Conservation (phyloP, 768 basidiomycete genomes). For the Calocybe indica region DNA sequence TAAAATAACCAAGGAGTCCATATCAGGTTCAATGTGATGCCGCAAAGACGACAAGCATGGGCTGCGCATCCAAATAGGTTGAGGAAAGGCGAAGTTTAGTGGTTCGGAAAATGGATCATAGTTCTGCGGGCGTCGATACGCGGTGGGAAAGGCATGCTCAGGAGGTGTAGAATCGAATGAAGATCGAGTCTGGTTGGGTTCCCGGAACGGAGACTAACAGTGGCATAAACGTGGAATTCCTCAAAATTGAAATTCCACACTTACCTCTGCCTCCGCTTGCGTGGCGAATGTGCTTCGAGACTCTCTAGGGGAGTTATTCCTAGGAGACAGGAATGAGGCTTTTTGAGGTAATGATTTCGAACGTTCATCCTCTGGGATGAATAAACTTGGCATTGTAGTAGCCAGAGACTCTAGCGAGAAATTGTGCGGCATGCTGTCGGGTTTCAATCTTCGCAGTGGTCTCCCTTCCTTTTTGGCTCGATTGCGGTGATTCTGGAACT, state of each 20-base stretch:
- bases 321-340: no score
- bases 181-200: background rate
- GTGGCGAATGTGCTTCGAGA: no score
- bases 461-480: slow-evolving; percentile 28
- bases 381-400: slow-evolving; percentile 17
- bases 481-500: slow-evolving; percentile 54
- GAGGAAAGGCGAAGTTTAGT: slow-evolving; percentile 17
- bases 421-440: slow-evolving; percentile 14
- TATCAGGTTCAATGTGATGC: slow-evolving; percentile 10
- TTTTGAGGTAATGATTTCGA: no score
- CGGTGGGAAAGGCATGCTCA: slow-evolving; percentile 23
- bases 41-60: slow-evolving; percentile 7
- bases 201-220: no score
- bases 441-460: slow-evolving; percentile 10
- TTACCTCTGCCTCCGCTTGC: no score
- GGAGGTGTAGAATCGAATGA: slow-evolving; percentile 8
- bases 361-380: slow-evolving; percentile 14
- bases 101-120: slow-evolving; percentile 7
- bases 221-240: no score
- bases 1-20: no score
- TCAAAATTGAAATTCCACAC: no score
- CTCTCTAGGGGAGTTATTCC: no score
- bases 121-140: slow-evolving; percentile 4
- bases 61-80: slow-evolving; percentile 25
- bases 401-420: slow-evolving; percentile 18